Conservation (phyloP, 2,329 filamentous ascomycete species). For the Taxawa tesnikishii region DNA sequence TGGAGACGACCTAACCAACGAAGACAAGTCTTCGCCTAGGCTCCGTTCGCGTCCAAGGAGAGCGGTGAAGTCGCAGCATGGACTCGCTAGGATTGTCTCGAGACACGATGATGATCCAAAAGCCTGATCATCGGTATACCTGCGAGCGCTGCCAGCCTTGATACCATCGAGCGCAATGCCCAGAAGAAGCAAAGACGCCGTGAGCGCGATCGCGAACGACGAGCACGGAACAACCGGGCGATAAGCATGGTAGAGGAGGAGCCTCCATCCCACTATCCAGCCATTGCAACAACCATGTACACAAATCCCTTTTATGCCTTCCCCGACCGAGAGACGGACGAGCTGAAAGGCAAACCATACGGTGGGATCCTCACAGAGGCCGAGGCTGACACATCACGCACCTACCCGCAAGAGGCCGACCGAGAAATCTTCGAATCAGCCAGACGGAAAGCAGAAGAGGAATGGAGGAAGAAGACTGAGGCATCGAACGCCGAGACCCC, state of each 20-base stretch:
- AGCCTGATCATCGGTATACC: constrained; percentile 42
- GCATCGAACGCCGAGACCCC: constrained; percentile 53
- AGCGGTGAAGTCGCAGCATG: constrained; percentile 20
- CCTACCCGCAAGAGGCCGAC: constrained; percentile 68
- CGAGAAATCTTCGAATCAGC: constrained; percentile 80
- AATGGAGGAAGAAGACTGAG: constrained; percentile 63
- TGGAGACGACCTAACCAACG: constrained; percentile 9
- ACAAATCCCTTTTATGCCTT: constrained; percentile 78
- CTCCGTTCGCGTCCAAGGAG: constrained; percentile 11
- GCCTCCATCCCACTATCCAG: constrained; percentile 39
- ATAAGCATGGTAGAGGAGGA: constrained; percentile 25
- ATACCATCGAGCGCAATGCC: constrained; percentile 21
- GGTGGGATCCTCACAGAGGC: constrained; percentile 81
- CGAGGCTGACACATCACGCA: constrained; percentile 85
- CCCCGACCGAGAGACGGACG: constrained; percentile 77
- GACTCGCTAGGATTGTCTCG: constrained; percentile 23
- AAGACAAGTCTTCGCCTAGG: constrained; percentile 16
- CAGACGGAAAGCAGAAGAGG: constrained; percentile 80
- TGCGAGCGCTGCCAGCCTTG: constrained; percentile 20
- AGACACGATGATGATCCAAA: constrained; percentile 16
- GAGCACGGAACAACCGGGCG: constrained; percentile 12
- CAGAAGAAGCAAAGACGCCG: constrained; percentile 42
- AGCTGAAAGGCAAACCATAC: constrained; percentile 85
- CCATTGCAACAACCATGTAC: constrained; percentile 50
- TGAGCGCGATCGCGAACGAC: constrained; percentile 28